Evolutionary conservation across 2,329 filamentous ascomycete genomes (phyloP).

Genomic region (Fusarium verticillioides): DNA sequence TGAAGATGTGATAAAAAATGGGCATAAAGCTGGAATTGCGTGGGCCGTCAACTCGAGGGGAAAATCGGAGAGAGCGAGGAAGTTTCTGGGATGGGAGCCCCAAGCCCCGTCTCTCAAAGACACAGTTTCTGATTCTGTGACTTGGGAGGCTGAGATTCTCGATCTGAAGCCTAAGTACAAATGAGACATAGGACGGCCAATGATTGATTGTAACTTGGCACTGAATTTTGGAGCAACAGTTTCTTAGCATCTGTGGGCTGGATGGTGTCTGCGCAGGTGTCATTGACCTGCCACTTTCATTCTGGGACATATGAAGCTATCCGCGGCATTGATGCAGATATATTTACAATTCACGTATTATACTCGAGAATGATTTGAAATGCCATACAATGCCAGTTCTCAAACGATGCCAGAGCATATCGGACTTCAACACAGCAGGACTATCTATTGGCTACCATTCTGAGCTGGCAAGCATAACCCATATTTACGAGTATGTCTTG

Average conservation of each 20-base stretch:
- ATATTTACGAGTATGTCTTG: neutral
- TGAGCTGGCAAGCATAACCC: neutral
- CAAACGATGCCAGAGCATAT: neutral
- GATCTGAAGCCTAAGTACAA: conserved; percentile 48
- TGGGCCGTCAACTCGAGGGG: conserved; percentile 58
- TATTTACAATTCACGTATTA: no score
- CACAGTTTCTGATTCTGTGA: conserved; percentile 52
- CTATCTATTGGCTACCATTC: neutral
- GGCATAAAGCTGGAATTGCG: conserved; percentile 40
- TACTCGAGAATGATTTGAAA: no score
- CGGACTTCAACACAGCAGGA: neutral
- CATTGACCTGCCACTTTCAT: neutral
- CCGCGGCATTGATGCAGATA: neutral
- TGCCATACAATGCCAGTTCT: neutral
- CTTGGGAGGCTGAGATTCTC: conserved; percentile 52
- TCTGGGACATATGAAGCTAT: neutral
- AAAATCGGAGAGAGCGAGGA: conserved; percentile 55
- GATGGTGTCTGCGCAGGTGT: neutral
- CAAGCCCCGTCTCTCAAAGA: conserved; percentile 51
- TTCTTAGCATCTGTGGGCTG: neutral
- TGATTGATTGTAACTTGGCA: neutral
- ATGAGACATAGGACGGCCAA: neutral
- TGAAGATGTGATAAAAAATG: conserved; percentile 45
- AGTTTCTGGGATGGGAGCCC: conserved; percentile 60
- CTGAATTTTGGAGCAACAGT: neutral